Base-by-base conservation (phyloP, 805 yeast genomes). In the Cyberlindnera maclurae region DNA sequence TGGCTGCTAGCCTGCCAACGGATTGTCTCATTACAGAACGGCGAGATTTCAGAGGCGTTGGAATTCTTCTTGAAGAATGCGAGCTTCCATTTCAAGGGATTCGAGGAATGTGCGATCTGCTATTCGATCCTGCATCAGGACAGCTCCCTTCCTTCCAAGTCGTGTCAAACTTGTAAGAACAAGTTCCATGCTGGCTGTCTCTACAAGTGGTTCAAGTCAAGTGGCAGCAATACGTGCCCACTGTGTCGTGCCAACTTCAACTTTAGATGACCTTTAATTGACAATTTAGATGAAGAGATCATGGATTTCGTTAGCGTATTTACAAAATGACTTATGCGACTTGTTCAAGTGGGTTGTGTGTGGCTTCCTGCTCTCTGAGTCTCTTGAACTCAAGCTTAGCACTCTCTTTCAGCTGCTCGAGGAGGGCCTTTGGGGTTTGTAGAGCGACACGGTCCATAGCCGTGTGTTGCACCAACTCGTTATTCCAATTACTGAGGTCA, bases 81-180 rank as follows among this genome's bases (percentile, higher is more conserved):
- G 37, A 73, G 77, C 39, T 68, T 84, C 50, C 94, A 89, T 56
- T 89, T 94, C 59, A 83, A 89, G 8, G 96, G 96, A 0, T 88
- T 86, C 47, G 96, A 87, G 53, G 97, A 90, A 43, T 93, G 99
- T 71, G 95, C 97, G 3, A 88, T 93, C 49, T 93, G 99, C 59
- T 93, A 93, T 59, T 83, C 95, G 12, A 82, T 90, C 40, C 64
- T 93, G 46, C 95, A 89, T 55, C 71, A 71, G 12, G 96, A 88
- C 54, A 85, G 84, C 52, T 82, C 95, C 7, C 70, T 93, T 41
- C 98, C 99, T 6, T 77, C 87, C 36, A 89, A 87, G 62, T 72
- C 72, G 3, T 93, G 99, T 63, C 68, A 82, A 12, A 88, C 96
- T 0, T 93, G 99, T 70, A 77, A 77, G 54, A 90, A 93, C 68